phyloP scores from a whole-genome alignment of 208 protist species.

The Phytomonas sp. region DNA sequence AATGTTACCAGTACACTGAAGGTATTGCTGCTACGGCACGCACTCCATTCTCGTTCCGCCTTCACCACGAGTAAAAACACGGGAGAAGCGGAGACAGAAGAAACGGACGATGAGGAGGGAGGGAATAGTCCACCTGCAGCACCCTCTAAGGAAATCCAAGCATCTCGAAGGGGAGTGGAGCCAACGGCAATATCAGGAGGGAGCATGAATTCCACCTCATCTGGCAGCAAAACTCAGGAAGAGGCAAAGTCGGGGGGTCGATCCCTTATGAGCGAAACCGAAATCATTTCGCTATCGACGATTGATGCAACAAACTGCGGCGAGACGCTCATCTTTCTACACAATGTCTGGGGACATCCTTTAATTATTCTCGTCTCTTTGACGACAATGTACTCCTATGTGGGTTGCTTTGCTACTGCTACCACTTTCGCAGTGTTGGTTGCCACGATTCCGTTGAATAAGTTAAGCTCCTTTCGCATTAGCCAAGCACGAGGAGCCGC shows the following conservation, averaged over 20 bases:
- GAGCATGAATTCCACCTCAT: background rate
- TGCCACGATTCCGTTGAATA: conserved; percentile 49
- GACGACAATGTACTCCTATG: conserved; percentile 56
- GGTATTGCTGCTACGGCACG: conserved; percentile 44
- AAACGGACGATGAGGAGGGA: conserved; percentile 6
- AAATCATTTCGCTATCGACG: conserved; percentile 51
- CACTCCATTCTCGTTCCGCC: conserved; percentile 33
- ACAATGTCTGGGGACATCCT: conserved; percentile 69
- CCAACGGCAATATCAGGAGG: background rate
- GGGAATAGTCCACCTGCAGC: background rate
- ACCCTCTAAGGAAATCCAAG: background rate
- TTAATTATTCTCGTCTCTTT: conserved; percentile 47
- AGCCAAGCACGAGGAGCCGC: conserved; percentile 42
- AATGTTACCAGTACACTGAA: conserved; percentile 54
- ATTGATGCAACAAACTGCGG: conserved; percentile 56
- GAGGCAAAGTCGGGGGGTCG: background rate
- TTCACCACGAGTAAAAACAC: conserved; percentile 14
- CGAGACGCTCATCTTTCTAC: conserved; percentile 57
- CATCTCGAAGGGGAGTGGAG: background rate
- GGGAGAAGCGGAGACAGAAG: conserved; percentile 5
- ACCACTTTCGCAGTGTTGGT: conserved; percentile 42
- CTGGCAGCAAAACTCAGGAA: background rate
- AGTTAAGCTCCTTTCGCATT: conserved; percentile 28
- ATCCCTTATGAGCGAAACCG: conserved; percentile 19
- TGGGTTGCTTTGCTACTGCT: conserved; percentile 48